These are phyloP conservation scores for Diplodia corticola DNA, from an alignment of 2,329 filamentous ascomycete species.

Conservation along the genomic window DNA sequence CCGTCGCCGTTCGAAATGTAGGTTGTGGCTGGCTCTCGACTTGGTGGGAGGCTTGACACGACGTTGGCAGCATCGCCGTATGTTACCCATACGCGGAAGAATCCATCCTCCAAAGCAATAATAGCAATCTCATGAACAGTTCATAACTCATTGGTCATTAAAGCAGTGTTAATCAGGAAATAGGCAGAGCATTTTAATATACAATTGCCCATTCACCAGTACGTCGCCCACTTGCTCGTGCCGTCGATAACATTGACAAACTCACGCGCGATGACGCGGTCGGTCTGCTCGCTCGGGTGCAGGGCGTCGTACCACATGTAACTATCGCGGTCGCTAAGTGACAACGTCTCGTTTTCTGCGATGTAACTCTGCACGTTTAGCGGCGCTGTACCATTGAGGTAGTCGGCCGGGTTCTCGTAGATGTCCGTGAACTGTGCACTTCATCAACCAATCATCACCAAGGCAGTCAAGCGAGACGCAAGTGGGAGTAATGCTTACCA, in stretches of 20 bases:
- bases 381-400: constrained; percentile 63
- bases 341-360: constrained; percentile 51
- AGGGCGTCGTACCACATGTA: constrained; percentile 75
- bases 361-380: constrained; percentile 60
- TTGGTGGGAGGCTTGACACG: background rate
- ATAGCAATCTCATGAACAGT: background rate
- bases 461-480: background rate
- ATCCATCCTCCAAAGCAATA: background rate
- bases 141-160: background rate
- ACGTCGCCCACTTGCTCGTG: constrained; percentile 47
- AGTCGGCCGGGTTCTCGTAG: constrained; percentile 59
- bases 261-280: constrained; percentile 57
- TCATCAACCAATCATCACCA: background rate
- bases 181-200: background rate
- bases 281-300: constrained; percentile 68
- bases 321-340: constrained; percentile 34
- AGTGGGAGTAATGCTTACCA: constrained; percentile 43
- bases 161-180: no score
- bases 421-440: constrained; percentile 60
- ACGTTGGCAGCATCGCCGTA: background rate
- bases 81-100: background rate
- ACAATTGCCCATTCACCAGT: constrained; percentile 34
- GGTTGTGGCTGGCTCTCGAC: background rate
- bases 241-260: constrained; percentile 59
- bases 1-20: no score